A percentile compares a stretch with the other conserved stretches of the same genome.
These are phyloP conservation scores for Jamesozyma gamospora DNA, from an alignment of 805 yeast species.

Conservation along the genomic window DNA sequence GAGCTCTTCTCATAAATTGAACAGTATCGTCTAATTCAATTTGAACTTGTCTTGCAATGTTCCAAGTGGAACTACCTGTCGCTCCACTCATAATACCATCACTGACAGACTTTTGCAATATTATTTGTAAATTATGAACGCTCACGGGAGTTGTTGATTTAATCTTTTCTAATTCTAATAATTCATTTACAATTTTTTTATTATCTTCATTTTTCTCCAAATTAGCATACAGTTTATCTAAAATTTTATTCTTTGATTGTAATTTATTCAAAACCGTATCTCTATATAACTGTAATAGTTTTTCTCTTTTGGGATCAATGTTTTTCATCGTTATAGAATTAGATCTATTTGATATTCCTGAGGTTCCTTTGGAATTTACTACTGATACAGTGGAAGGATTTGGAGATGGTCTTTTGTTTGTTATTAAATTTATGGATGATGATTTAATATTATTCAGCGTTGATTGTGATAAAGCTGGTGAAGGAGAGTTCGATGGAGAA, in stretches of 20 bases:
- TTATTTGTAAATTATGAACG: conserved; percentile 25
- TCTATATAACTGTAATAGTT: conserved; percentile 23
- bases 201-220: conserved; percentile 3
- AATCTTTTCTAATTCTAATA: conserved; percentile 14
- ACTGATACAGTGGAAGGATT: neutral
- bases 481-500: neutral
- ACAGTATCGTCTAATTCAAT: conserved; percentile 27
- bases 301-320: conserved; percentile 24
- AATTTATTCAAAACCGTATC: conserved; percentile 27
- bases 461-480: neutral
- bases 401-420: conserved; percentile 1
- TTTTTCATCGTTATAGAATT: conserved; percentile 2
- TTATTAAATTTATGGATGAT: neutral
- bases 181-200: conserved; percentile 7
- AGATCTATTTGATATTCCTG: neutral
- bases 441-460: neutral
- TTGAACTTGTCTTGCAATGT: conserved; percentile 22
- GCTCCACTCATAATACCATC: conserved; percentile 22
- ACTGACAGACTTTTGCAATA: conserved; percentile 23
- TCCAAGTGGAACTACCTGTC: conserved; percentile 19
- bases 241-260: conserved; percentile 18
- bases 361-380: neutral
- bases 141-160: conserved; percentile 22
- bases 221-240: conserved; percentile 14
- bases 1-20: conserved; percentile 28